phyloP scores from a whole-genome alignment of 257 asterid species.

The Penstemon newberryi region DNA sequence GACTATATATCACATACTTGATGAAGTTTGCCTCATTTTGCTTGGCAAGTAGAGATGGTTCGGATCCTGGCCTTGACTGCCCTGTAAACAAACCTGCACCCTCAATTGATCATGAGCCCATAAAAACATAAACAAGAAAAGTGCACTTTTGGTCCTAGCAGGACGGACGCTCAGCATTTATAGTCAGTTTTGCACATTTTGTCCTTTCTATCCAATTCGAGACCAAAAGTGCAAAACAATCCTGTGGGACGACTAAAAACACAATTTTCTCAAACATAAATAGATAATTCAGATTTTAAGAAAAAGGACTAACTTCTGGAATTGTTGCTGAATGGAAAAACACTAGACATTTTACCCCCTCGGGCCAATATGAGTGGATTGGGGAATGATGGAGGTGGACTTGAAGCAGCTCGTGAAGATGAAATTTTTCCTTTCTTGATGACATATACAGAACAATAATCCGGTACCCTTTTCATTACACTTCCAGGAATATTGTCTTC shows the following conservation, averaged over 20 bases:
- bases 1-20: constrained; percentile 38
- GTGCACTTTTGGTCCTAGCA: no score
- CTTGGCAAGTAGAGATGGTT: constrained; percentile 36
- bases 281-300: constrained; percentile 11
- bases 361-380: constrained; percentile 63
- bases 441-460: constrained; percentile 73
- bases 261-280: not conserved
- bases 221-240: no score
- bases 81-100: constrained; percentile 43
- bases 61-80: constrained; percentile 41
- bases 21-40: constrained; percentile 40
- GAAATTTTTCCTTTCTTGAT: constrained; percentile 85
- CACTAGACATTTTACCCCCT: constrained; percentile 34
- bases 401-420: constrained; percentile 66
- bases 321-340: constrained; percentile 30
- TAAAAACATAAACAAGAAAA: no score
- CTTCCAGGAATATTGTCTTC: constrained; percentile 72
- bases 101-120: not conserved
- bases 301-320: constrained; percentile 41
- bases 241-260: no score
- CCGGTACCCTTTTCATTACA: constrained; percentile 71
- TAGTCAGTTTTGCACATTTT: no score
- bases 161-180: no score
- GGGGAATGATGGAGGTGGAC: constrained; percentile 60
- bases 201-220: no score